Evolutionary conservation across 139 green algal species (phyloP).

Genomic region (Volvox reticuliferus): DNA sequence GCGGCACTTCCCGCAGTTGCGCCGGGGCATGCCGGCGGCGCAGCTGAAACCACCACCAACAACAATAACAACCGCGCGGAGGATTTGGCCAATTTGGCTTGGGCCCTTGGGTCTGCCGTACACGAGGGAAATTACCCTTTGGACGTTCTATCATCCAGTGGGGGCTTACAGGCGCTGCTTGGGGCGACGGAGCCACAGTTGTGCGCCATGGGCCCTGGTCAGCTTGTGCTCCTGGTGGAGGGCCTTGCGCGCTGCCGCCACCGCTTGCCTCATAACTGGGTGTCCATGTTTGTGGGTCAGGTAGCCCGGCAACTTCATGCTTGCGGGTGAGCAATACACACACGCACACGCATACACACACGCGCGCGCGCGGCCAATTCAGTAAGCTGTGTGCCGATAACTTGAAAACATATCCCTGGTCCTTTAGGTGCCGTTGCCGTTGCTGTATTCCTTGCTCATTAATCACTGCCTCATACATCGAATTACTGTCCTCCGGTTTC

Average conservation of each 20-base stretch:
- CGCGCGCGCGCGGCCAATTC: no score
- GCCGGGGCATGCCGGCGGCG: background rate
- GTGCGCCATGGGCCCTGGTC: background rate
- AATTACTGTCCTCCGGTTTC: no score
- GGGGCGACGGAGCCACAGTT: background rate
- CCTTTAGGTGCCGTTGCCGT: no score
- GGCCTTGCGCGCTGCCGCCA: conserved; percentile 7
- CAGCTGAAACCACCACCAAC: background rate
- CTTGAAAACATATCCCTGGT: no score
- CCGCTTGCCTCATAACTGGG: conserved; percentile 5
- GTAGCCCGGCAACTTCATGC: conserved; percentile 13
- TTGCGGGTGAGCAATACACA: conserved; percentile 27
- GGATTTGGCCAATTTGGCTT: conserved; percentile 11
- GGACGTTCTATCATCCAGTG: background rate
- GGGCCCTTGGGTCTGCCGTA: background rate
- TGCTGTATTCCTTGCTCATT: no score
- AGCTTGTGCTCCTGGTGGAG: conserved; percentile 42
- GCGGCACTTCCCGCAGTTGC: background rate
- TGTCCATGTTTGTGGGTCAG: background rate
- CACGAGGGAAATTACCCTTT: background rate
- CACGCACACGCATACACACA: no score
- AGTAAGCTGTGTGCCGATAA: no score
- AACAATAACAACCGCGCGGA: background rate
- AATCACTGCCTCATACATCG: no score
- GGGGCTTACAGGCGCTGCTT: conserved; percentile 17